phyloP scores from a whole-genome alignment of 106 monocot species.

The Dioscorea dumetorum region DNA sequence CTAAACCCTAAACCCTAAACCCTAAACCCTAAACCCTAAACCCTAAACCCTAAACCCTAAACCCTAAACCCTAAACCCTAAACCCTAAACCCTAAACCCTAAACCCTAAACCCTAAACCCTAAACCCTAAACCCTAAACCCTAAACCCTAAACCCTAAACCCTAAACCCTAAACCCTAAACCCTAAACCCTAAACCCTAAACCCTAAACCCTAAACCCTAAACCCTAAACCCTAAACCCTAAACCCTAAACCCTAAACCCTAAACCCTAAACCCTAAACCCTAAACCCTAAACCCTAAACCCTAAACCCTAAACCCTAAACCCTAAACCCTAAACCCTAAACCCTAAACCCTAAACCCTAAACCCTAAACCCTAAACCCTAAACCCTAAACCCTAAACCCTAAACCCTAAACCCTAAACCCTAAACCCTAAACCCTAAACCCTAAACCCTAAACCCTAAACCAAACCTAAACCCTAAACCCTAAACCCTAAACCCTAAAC shows the following conservation, averaged over 20 bases:
- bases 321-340: conserved; percentile 6
- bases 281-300: background rate
- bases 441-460: conserved; percentile 9
- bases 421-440: conserved; percentile 6
- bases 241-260: background rate
- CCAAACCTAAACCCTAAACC: conserved; percentile 17
- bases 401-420: conserved; percentile 9
- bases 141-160: too few species aligned
- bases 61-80: too few species aligned
- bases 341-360: conserved; percentile 12
- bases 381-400: conserved; percentile 18
- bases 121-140: too few species aligned
- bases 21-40: too few species aligned
- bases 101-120: too few species aligned
- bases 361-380: conserved; percentile 15
- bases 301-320: conserved; percentile 3
- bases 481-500: conserved; percentile 25
- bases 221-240: too few species aligned
- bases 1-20: too few species aligned
- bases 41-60: too few species aligned
- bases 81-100: too few species aligned
- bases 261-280: background rate
- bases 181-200: too few species aligned
- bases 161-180: too few species aligned
- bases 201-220: too few species aligned